Evolutionary conservation across 306 rosid genomes (phyloP).

Genomic region (Fragaria nilgerrensis): DNA sequence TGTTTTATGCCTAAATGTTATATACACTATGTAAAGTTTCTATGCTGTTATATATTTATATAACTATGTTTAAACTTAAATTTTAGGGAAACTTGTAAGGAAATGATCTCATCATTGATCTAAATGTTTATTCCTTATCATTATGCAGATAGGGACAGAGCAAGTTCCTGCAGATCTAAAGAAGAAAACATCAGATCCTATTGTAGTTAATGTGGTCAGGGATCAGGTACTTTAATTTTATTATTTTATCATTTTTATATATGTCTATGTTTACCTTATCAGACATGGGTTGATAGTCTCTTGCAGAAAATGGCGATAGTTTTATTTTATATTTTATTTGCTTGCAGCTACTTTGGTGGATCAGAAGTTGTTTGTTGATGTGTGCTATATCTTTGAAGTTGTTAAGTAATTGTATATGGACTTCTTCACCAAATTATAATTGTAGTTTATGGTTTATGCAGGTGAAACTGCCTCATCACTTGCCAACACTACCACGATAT

Average conservation of each 20-base stretch:
- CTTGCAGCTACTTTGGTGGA: constrained; percentile 2
- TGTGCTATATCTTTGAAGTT: background rate
- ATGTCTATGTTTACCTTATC: background rate
- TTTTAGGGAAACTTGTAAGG: background rate
- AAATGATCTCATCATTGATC: constrained; percentile 15
- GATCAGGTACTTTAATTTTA: constrained; percentile 52
- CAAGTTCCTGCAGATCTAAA: constrained; percentile 54
- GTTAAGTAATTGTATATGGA: background rate
- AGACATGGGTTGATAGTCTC: background rate
- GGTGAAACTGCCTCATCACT: constrained; percentile 55
- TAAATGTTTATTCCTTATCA: constrained; percentile 19
- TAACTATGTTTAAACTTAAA: background rate
- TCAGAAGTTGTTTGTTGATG: background rate
- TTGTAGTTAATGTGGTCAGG: constrained; percentile 49
- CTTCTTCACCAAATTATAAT: background rate
- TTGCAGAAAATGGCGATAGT: background rate
- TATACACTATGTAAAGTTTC: background rate
- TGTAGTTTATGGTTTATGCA: constrained; percentile 29
- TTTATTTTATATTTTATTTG: background rate
- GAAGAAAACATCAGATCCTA: constrained; percentile 58
- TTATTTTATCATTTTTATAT: background rate
- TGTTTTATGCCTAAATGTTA: background rate
- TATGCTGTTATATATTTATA: background rate
- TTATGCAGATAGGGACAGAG: constrained; percentile 77
- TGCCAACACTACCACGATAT: constrained; percentile 74